Base-by-base conservation (phyloP, 768 basidiomycete species). In the Russula dissimulans region DNA sequence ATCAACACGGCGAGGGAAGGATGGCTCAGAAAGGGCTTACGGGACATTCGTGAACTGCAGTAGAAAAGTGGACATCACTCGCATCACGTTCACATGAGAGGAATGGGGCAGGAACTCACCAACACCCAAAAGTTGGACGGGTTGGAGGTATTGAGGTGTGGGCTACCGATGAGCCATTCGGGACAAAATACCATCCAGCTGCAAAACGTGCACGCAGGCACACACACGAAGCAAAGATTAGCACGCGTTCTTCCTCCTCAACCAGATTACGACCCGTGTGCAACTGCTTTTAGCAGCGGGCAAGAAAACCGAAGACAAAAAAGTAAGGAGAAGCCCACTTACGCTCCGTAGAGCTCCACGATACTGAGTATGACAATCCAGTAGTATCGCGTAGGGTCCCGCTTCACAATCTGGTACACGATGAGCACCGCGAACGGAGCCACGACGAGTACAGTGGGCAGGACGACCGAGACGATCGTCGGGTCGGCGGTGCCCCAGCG, bases 151-250 rank as follows among this genome's bases (percentile, higher is more conserved):
- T 87, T 78, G 56, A 92, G 72, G 69, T 79, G 87, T 0, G 84
- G 82, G 67, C 81, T 87, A 18, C 87, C 88, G 1, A 80, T 84
- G 50, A 92, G 73, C 89, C 89, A 91, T 72, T 91, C 90, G 0
- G 90, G 90, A 67, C 84, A 85, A 73, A 92, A 92, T 3, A 89
- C 91, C 90, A 92, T 91, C 84, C 84, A 91, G 17, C 69, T 70
- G 31, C 5, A 55, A 36, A 31, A 36, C 17, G 17, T 34, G 31
- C 9, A 34, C 12, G 7, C 34, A 36, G 5, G 7, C 15, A 17
- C 42, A 17, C 42, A 43, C 42, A 43, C 17, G 14, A 5, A 43
- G 15, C 11, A 1, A 14, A 9, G 29, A 18, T 50, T 29, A n/a
- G 0, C 2, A 12, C 11, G 22, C 32, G 34, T 2, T 32, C 32